phyloP scores from a whole-genome alignment of 2,329 filamentous ascomycete genomes.

The Neonectria hederae region DNA sequence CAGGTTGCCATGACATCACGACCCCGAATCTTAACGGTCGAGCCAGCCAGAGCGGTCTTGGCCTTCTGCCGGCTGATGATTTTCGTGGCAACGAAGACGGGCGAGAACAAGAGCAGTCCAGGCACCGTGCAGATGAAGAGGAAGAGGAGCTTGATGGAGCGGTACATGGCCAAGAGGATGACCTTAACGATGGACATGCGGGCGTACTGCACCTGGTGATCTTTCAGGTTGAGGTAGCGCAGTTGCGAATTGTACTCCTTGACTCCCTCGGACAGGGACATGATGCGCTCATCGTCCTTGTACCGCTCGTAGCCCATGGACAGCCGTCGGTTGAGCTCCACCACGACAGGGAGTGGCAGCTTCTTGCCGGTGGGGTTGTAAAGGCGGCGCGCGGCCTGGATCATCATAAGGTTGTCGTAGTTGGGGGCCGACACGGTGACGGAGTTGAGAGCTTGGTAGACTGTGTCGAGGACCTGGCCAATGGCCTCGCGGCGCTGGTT shows the following conservation, averaged over 20 bases:
- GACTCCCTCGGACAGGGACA: constrained; percentile 77
- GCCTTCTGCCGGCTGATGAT: constrained; percentile 84
- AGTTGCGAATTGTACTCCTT: constrained; percentile 88
- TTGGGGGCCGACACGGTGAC: constrained; percentile 94
- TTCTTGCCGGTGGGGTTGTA: constrained; percentile 97
- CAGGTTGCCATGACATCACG: constrained; percentile 92
- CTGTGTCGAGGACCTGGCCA: constrained; percentile 82
- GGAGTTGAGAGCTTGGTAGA: constrained; percentile 84
- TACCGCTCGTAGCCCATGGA: constrained; percentile 92
- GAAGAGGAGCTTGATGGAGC: constrained; percentile 78
- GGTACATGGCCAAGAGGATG: constrained; percentile 79
- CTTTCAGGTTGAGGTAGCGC: constrained; percentile 84
- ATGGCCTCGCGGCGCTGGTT: constrained; percentile 89
- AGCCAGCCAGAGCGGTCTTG: constrained; percentile 83
- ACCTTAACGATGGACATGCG: constrained; percentile 82
- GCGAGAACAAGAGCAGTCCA: constrained; percentile 86
- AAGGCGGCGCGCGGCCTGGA: constrained; percentile 90
- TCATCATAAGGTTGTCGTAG: constrained; percentile 96
- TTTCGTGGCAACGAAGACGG: constrained; percentile 86
- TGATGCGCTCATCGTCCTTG: constrained; percentile 88
- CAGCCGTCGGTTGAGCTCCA: constrained; percentile 91
- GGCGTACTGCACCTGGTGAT: constrained; percentile 94
- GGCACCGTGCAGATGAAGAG: constrained; percentile 85
- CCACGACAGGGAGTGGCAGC: constrained; percentile 87
- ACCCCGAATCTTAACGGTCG: constrained; percentile 87